Percentiles rank a stretch among this genome's conserved stretches.
phyloP scores from a whole-genome alignment of 2,329 filamentous ascomycete genomes.

The Fusarium sp. region DNA sequence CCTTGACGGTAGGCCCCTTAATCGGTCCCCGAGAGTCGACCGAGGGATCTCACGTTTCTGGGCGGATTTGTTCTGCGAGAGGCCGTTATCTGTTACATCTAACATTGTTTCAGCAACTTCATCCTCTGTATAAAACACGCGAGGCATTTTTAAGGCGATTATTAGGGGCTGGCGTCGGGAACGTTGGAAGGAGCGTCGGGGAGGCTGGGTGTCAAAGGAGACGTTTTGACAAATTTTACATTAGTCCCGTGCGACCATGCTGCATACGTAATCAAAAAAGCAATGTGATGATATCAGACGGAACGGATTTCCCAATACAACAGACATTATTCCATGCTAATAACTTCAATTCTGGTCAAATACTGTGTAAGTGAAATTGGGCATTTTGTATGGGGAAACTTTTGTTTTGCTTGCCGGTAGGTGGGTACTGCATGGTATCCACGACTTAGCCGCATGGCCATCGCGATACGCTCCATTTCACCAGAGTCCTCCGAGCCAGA shows the following conservation, averaged over 20 bases:
- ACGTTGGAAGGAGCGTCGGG: background rate
- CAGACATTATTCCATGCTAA: background rate
- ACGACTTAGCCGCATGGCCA: too few relatives aligned
- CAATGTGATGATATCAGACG: too few relatives aligned
- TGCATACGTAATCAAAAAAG: background rate
- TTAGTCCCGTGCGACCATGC: background rate
- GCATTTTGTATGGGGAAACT: background rate
- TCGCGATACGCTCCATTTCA: too few relatives aligned
- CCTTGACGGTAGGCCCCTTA: background rate
- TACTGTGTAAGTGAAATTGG: background rate
- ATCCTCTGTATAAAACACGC: background rate
- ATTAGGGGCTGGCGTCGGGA: background rate
- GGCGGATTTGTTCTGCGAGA: background rate
- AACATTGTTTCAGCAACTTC: background rate
- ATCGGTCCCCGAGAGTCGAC: background rate
- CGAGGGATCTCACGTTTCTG: background rate
- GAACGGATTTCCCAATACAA: background rate
- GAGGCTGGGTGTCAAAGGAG: background rate
- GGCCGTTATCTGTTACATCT: background rate
- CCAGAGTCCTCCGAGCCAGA: too few relatives aligned
- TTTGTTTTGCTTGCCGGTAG: background rate
- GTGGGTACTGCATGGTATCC: too few relatives aligned
- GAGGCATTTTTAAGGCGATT: background rate
- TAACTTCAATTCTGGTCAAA: background rate
- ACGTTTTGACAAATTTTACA: background rate